These are phyloP conservation scores for Anthostomella pinea DNA, from an alignment of 2,329 filamentous ascomycete genomes.

Conservation along the genomic window DNA sequence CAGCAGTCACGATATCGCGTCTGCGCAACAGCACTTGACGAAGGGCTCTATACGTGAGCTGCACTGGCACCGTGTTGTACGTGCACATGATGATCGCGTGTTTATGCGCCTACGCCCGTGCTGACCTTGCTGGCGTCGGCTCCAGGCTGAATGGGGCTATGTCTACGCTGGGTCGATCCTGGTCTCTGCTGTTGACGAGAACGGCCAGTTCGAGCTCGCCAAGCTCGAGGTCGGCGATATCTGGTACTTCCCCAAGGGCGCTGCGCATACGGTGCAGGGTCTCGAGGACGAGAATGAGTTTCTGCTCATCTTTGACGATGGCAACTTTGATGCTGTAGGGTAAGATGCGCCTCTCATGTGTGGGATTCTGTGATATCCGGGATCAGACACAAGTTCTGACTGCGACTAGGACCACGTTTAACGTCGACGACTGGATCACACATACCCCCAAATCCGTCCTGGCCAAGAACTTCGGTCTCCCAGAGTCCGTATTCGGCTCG, in stretches of 20 bases:
- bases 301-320: constrained; percentile 64
- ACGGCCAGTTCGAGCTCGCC: constrained; percentile 54
- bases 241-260: constrained; percentile 68
- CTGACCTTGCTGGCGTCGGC: not conserved
- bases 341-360: constrained; percentile 23
- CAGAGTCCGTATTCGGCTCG: constrained; percentile 55
- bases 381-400: not conserved
- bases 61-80: constrained; percentile 65
- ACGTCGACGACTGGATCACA: constrained; percentile 66
- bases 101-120: not conserved
- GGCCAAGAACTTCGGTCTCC: constrained; percentile 67
- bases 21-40: constrained; percentile 64
- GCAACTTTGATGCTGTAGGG: constrained; percentile 62
- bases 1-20: constrained; percentile 62
- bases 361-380: not conserved
- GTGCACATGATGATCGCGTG: constrained; percentile 21
- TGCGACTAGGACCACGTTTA: constrained; percentile 61
- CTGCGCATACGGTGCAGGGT: constrained; percentile 61
- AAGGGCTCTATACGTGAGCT: constrained; percentile 65
- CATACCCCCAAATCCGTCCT: constrained; percentile 63
- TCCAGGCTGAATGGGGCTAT: constrained; percentile 64
- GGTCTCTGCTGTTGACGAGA: constrained; percentile 60
- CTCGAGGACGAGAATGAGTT: constrained; percentile 66
- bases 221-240: constrained; percentile 60
- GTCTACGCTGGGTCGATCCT: constrained; percentile 55